These are phyloP conservation scores for Lipomyces yarrowii DNA, from an alignment of 1,139 yeast species.

Conservation along the genomic window DNA sequence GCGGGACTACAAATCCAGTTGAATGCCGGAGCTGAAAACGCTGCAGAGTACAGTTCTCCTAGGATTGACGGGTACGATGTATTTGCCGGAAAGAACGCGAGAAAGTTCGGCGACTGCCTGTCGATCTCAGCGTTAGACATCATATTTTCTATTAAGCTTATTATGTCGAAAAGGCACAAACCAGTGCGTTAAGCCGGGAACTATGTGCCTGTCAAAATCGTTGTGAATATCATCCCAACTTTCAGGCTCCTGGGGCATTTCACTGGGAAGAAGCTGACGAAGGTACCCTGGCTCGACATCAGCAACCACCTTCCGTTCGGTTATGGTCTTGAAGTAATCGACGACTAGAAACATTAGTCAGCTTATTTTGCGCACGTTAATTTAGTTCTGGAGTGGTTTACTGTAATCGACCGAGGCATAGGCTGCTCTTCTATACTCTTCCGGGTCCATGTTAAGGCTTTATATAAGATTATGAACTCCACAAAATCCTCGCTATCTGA, in stretches of 20 bases:
- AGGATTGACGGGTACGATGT: constrained; percentile 33
- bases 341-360: constrained; percentile 20
- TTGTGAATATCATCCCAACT: constrained; percentile 30
- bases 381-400: background rate
- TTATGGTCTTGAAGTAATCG: constrained; percentile 30
- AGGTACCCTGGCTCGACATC: constrained; percentile 35
- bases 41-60: constrained; percentile 35
- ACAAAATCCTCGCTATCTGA: background rate
- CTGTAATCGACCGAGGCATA: constrained; percentile 34
- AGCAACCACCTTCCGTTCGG: constrained; percentile 27
- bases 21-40: constrained; percentile 36
- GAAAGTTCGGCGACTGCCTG: constrained; percentile 35
- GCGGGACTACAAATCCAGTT: constrained; percentile 36
- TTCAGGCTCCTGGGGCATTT: constrained; percentile 32
- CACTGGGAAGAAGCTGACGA: constrained; percentile 22
- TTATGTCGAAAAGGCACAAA: background rate
- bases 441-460: constrained; percentile 27
- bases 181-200: constrained; percentile 36
- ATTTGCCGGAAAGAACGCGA: constrained; percentile 36
- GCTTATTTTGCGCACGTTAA: background rate
- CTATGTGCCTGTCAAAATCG: constrained; percentile 31
- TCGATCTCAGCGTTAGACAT: background rate
- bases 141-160: background rate
- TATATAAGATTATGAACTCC: background rate
- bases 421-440: constrained; percentile 33